phyloP scores from a whole-genome alignment of 2,329 filamentous ascomycete species.

The Cercospora canescens region DNA sequence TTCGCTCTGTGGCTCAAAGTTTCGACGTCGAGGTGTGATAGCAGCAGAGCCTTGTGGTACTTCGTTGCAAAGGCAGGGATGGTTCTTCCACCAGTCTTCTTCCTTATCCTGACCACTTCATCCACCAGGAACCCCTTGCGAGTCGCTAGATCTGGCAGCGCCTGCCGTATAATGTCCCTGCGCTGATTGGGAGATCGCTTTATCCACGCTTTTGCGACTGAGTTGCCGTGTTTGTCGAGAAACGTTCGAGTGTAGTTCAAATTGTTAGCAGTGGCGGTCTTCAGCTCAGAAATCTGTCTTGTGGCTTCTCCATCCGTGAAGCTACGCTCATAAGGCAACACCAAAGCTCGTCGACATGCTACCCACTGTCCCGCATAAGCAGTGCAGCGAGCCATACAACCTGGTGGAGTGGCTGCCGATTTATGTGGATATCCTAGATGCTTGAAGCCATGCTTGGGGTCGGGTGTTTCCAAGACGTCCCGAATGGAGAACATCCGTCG shows the following conservation, averaged over 20 bases:
- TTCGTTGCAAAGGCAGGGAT: not conserved
- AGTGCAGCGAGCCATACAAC: not conserved
- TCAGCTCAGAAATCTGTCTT: not conserved
- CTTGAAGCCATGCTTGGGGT: not conserved
- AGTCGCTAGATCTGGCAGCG: constrained; percentile 16
- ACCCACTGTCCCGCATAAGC: not conserved
- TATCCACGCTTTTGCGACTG: constrained; percentile 13
- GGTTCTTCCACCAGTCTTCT: not conserved
- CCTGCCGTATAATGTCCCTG: constrained; percentile 3
- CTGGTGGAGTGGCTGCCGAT: not conserved
- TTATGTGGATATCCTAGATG: not conserved
- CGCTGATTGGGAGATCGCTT: constrained; percentile 15
- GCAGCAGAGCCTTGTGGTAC: not conserved
- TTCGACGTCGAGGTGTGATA: constrained; percentile 19
- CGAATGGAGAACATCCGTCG: too few relatives aligned
- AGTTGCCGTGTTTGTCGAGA: constrained; percentile 11
- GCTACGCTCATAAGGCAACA: not conserved
- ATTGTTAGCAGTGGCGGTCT: not conserved
- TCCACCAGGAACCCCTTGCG: not conserved
- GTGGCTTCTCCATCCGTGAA: not conserved
- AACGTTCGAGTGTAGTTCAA: not conserved
- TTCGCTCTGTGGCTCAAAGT: constrained; percentile 12
- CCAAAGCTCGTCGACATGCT: not conserved
- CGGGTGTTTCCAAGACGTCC: not conserved
- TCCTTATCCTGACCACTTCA: not conserved